Evolutionary conservation across 2,329 filamentous ascomycete genomes (phyloP).

Genomic region (Lachnellula occidentalis): DNA sequence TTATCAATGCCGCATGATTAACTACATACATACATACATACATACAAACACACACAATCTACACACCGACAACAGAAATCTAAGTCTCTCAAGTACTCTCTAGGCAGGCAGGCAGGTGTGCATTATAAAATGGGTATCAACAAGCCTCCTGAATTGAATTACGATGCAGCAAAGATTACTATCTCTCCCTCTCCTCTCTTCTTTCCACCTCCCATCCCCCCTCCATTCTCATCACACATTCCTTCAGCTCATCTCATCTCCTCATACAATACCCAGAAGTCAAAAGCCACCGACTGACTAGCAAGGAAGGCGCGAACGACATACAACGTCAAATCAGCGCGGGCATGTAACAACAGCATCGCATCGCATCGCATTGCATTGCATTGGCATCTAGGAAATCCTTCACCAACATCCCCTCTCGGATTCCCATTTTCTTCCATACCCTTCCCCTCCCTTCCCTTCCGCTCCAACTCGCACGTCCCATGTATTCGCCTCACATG

Average conservation of each 20-base stretch:
- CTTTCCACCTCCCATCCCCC: not conserved
- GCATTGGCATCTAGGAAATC: not conserved
- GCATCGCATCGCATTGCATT: not conserved
- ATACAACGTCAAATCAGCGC: not conserved
- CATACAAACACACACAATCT: no score
- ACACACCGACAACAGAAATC: no score
- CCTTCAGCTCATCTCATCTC: not conserved
- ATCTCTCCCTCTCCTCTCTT: not conserved
- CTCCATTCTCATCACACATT: not conserved
- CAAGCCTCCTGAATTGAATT: constrained; percentile 3
- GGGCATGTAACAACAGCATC: not conserved
- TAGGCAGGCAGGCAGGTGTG: no score
- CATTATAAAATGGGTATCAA: constrained; percentile 1
- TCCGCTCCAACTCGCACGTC: no score
- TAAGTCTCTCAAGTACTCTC: no score
- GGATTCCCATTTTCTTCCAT: no score
- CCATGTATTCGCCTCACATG: no score
- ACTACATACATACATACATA: no score
- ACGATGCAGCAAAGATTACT: not conserved
- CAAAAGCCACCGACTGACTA: not conserved
- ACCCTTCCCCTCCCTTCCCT: no score
- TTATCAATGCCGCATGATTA: no score
- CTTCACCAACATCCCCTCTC: not conserved
- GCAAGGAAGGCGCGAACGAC: not conserved
- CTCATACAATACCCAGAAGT: not conserved